A percentile compares a stretch with the other conserved stretches of the same genome.
These are phyloP conservation scores for Leptomonas seymouri DNA, from an alignment of 208 protist genomes.

Conservation along the genomic window DNA sequence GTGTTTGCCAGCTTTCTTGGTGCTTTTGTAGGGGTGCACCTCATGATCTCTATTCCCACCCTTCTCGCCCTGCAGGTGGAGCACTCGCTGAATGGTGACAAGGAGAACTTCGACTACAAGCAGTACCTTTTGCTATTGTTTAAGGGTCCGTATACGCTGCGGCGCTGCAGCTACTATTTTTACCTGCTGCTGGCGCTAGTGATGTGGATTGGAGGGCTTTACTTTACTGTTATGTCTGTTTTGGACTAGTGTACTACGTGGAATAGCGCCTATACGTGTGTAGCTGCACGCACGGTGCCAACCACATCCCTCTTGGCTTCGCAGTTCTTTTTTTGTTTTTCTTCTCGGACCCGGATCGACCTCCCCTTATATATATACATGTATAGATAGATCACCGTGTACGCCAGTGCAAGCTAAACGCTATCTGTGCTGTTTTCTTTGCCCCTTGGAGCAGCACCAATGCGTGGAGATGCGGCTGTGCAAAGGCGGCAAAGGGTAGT, in stretches of 20 bases:
- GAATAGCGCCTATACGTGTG: too few relatives aligned
- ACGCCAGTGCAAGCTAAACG: too few relatives aligned
- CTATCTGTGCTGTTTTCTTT: too few relatives aligned
- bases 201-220: conserved; percentile 61
- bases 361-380: too few relatives aligned
- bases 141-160: conserved; percentile 38
- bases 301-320: too few relatives aligned
- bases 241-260: neutral
- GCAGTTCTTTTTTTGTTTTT: too few relatives aligned
- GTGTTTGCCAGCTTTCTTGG: conserved; percentile 82
- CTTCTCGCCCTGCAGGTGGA: conserved; percentile 61
- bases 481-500: too few relatives aligned
- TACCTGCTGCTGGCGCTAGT: conserved; percentile 59
- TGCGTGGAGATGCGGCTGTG: too few relatives aligned
- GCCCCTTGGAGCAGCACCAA: too few relatives aligned
- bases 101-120: conserved; percentile 35
- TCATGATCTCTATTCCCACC: conserved; percentile 78
- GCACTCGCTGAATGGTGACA: conserved; percentile 37
- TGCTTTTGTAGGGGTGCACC: conserved; percentile 75
- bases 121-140: conserved; percentile 52
- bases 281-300: too few relatives aligned
- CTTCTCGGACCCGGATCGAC: too few relatives aligned
- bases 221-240: conserved; percentile 37
- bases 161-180: conserved; percentile 40
- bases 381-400: too few relatives aligned